Conservation (phyloP, 2,329 filamentous ascomycete species). For the Penicillium carneum region DNA sequence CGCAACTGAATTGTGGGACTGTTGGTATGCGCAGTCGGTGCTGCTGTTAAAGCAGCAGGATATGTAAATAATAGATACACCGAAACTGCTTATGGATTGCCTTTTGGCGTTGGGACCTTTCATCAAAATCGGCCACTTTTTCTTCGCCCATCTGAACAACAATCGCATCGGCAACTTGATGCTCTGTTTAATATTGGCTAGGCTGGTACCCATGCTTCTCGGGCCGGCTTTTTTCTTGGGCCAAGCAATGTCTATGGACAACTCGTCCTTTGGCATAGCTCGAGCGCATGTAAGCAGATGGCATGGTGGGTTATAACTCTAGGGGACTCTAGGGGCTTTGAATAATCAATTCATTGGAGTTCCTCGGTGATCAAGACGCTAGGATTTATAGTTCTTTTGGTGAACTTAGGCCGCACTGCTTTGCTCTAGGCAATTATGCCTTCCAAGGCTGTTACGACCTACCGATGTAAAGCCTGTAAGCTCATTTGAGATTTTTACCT, state of each 20-base stretch:
- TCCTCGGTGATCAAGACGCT: neutral
- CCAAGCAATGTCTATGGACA: neutral
- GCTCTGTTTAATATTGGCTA: conserved; percentile 1
- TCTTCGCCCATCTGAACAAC: neutral
- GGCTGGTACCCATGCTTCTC: neutral
- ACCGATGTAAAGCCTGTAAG: neutral
- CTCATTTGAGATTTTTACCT: neutral
- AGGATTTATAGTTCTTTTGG: neutral
- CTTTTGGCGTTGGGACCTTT: conserved; percentile 45
- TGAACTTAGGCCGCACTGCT: neutral
- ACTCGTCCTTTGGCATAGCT: neutral
- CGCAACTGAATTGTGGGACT: conserved; percentile 70
- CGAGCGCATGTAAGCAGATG: neutral
- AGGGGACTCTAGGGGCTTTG: too few relatives aligned
- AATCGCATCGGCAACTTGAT: neutral
- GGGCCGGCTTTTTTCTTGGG: neutral
- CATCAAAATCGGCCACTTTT: conserved; percentile 20
- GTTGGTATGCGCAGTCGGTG: conserved; percentile 37
- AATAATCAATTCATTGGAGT: neutral
- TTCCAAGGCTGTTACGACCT: neutral
- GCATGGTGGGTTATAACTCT: neutral
- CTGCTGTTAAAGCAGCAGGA: conserved; percentile 40
- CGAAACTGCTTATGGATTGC: conserved; percentile 47
- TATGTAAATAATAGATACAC: conserved; percentile 52
- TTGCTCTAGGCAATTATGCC: neutral